Evolutionary conservation across 129 eudicot genomes (phyloP), one percentile per base, ranked within the genome.

Genomic region (Tagetes patula): DNA sequence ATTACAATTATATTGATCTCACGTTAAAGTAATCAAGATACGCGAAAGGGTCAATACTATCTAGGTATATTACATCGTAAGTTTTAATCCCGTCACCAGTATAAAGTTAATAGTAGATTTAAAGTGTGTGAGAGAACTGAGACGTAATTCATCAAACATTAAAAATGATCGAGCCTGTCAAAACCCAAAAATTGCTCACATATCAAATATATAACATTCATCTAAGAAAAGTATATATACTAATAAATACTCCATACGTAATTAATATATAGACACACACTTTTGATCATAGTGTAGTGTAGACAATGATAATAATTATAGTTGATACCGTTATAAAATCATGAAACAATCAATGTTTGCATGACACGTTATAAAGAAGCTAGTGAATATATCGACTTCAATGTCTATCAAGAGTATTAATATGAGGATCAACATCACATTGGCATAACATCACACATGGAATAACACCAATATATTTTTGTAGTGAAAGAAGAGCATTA

Each of bases 311-410:
- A 43, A 7, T 34, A 10, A 40, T 37, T 2, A 37, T 30, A 72
- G 13, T 46, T 60, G 3, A 42, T 27, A 27, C 6, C 12, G 7
- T 50, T 65, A 32, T 33, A 13, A 3, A 33, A 9, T 13, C 39
- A 33, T 59, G 6, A 60, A 34, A 11, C 42, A 12, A 61, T 61
- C 67, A 61, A 11, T 68, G 65, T 33, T 50, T 46, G 41, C 52
- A 62, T 64, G 81, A 70, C 84, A 81, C 84, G 77, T 76, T 76
- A 63, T 45, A 36, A 75, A 69, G 32, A 70, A 65, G 45, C n/a
- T 54, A 66, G 61, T 33, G 68, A 42, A 52, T n/a, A 45, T 63
- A 64, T 43, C 13, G 49, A 76, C 62, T 77, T 67, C 37, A 59
- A 77, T 27, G 14, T 76, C 43, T 52, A 37, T 20, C 27, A 20